These are phyloP conservation scores for Urostyla sp. DNA, from an alignment of 73 alveolate species.

Conservation along the genomic window DNA sequence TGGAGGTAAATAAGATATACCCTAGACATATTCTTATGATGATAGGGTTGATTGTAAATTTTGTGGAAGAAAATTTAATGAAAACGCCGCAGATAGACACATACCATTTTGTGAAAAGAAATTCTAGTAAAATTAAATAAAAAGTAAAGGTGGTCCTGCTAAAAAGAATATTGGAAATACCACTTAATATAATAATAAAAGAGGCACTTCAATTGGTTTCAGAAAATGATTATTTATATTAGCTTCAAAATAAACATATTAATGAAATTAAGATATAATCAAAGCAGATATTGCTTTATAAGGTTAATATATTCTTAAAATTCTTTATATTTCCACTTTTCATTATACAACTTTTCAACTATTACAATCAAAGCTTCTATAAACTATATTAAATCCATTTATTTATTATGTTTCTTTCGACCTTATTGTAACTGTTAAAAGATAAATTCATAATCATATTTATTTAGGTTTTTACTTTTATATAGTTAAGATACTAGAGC, in stretches of 20 bases:
- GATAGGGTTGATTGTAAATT: constrained; percentile 39
- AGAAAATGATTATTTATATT: neutral
- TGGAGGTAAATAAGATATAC: neutral
- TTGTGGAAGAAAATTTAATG: constrained; percentile 84
- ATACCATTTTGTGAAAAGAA: constrained; percentile 80
- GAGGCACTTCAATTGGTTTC: constrained; percentile 20
- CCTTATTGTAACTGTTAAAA: constrained; percentile 2
- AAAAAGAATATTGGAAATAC: neutral
- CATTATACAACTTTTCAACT: neutral
- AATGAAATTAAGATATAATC: neutral
- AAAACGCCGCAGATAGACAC: constrained; percentile 81
- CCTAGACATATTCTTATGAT: neutral
- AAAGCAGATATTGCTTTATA: neutral
- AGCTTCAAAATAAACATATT: neutral
- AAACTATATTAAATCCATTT: constrained; percentile 12
- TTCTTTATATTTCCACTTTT: constrained; percentile 12
- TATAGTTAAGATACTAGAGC: neutral
- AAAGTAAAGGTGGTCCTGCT: constrained; percentile 14
- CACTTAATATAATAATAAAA: neutral
- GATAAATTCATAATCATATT: constrained; percentile 22
- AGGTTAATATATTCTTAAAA: neutral
- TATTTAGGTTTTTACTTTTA: neutral
- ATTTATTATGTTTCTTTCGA: neutral
- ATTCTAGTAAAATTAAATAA: constrained; percentile 59
- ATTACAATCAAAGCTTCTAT: neutral